Evolutionary conservation across 2,329 filamentous ascomycete genomes (phyloP), one percentile per base, ranked within the genome.

Genomic region (Pseudodiploospora longispora): DNA sequence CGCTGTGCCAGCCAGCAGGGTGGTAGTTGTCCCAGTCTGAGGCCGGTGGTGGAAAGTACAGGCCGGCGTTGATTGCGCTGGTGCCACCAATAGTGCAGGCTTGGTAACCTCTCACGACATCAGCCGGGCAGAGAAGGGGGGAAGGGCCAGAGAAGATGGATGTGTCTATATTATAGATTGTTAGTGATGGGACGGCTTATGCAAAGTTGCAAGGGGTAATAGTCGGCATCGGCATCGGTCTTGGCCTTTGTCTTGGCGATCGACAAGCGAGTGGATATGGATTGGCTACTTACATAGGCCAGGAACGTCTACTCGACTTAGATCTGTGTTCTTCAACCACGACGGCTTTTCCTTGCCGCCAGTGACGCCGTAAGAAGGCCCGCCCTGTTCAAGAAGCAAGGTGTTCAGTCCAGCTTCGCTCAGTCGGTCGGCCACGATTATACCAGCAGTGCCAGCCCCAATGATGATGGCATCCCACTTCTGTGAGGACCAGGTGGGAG

Each of bases 261-360:
- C 9, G 32, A 3, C 9, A 27, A 19, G 29, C 7, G 9, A 41
- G 30, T 5, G 9, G 27, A 7, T 5, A 27, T n/a, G 19, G n/a
- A 10, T 35, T 19, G n/a, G 10, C 10, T 9, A 57, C 54, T 56
- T 56, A 62, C 66, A 73, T 2, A 76, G 58, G 8, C 74, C 74
- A 3, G 73, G 73, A 0, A 76, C 71, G 46, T 77, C 73, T 6
- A 76, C 72, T 36, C 73, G 66, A 45, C 68, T 71, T 8, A 77
- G 55, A 4, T 66, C 57, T 28, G 70, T 73, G 8, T 64, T 66
- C 8, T 64, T 52, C 12, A 78, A 59, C 74, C 73, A 76, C 9
- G 50, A 56, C 2, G 74, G 74, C 51, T 60, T 63, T 47, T 66
- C 69, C n/a, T 52, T 65, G 10, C 70, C 70, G 27, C 72, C 71